Conservation (phyloP, 371 early-diverging fungal species). For the Mortierella sp. region DNA sequence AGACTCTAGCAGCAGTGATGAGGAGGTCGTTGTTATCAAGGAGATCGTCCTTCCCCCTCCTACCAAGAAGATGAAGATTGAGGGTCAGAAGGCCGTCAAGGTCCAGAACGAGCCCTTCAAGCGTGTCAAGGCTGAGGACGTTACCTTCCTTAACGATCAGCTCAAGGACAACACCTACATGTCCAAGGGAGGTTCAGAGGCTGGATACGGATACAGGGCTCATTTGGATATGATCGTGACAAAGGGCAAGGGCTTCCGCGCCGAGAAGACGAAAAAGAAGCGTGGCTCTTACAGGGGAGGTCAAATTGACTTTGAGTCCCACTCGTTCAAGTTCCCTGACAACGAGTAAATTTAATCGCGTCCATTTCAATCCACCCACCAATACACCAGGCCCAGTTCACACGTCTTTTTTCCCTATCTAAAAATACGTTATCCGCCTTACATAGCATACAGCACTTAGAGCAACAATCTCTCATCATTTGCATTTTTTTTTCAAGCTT, state of each 20-base stretch:
- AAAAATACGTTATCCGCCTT: background rate
- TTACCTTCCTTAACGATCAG: constrained; percentile 82
- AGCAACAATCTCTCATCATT: background rate
- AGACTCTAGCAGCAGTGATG: constrained; percentile 33
- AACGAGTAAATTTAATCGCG: constrained; percentile 17
- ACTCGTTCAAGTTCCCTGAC: constrained; percentile 92
- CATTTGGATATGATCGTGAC: constrained; percentile 92
- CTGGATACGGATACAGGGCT: constrained; percentile 94
- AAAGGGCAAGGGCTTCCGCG: constrained; percentile 94
- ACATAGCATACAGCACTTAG: background rate
- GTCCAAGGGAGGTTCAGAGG: constrained; percentile 74
- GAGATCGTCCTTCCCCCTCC: constrained; percentile 27
- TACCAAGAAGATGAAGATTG: constrained; percentile 36
- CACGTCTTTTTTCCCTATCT: background rate
- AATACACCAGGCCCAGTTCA: background rate
- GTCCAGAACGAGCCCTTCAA: constrained; percentile 81
- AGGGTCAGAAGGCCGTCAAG: constrained; percentile 45
- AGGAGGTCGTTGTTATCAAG: constrained; percentile 26
- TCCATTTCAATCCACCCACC: background rate
- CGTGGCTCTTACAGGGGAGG: constrained; percentile 97
- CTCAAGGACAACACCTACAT: constrained; percentile 90
- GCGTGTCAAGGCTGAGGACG: constrained; percentile 87
- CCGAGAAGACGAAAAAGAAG: constrained; percentile 99
- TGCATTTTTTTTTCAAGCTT: constrained; percentile 12
- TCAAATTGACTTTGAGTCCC: constrained; percentile 84